These are phyloP conservation scores for Epichloe gansuensis DNA, from an alignment of 2,329 filamentous ascomycete genomes.

Conservation along the genomic window DNA sequence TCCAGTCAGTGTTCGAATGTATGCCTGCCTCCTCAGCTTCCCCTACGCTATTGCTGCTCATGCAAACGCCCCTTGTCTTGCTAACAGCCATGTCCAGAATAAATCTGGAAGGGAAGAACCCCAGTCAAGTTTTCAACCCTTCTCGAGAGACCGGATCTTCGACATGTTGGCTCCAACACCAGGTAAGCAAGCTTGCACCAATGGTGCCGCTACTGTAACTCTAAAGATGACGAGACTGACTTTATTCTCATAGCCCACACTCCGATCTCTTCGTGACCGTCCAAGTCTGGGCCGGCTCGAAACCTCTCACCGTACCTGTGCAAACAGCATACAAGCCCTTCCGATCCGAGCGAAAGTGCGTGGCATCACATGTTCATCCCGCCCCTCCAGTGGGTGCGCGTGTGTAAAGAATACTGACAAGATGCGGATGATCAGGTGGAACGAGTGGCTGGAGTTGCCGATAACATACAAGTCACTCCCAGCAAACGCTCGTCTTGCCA, in stretches of 20 bases:
- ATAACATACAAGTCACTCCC: conserved; percentile 76
- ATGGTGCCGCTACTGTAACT: neutral
- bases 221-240: conserved; percentile 11
- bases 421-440: conserved; percentile 51
- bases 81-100: conserved; percentile 24
- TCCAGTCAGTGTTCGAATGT: conserved; percentile 57
- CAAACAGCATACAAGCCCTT: conserved; percentile 92
- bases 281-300: conserved; percentile 92
- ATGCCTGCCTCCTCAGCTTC: conserved; percentile 12
- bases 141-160: conserved; percentile 64
- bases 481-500: conserved; percentile 69
- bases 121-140: conserved; percentile 50
- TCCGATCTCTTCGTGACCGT: conserved; percentile 90
- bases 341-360: conserved; percentile 54
- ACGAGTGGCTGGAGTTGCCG: conserved; percentile 88
- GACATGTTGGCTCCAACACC: conserved; percentile 77
- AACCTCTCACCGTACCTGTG: conserved; percentile 80
- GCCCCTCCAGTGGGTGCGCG: neutral
- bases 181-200: conserved; percentile 35
- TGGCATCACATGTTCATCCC: neutral
- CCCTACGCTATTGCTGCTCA: neutral
- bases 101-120: conserved; percentile 34
- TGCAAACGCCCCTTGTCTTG: conserved; percentile 1
- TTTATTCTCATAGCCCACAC: conserved; percentile 40
- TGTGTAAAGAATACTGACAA: neutral